phyloP scores from a whole-genome alignment of 345 rosid genomes.

The Capsella bursapastoris region DNA sequence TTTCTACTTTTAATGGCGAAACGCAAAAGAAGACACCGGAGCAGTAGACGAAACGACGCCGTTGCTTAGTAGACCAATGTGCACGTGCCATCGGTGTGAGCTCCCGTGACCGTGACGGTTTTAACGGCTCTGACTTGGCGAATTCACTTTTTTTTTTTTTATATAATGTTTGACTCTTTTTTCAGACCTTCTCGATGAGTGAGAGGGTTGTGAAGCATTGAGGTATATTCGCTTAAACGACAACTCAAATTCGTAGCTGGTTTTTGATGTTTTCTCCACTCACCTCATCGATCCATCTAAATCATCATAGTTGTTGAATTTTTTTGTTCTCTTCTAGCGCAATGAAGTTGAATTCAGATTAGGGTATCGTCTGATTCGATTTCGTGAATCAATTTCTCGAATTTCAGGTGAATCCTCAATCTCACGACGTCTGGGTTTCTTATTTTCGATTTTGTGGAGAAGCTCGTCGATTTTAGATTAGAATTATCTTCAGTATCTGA shows the following conservation, averaged over 20 bases:
- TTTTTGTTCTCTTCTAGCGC: slow-evolving; percentile 1
- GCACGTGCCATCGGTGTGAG: slow-evolving; percentile 29
- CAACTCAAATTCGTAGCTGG: slow-evolving; percentile 37
- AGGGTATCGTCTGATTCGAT: slow-evolving; percentile 13
- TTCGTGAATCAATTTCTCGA: neutral
- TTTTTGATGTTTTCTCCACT: slow-evolving; percentile 32
- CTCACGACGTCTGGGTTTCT: slow-evolving; percentile 13
- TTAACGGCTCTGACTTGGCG: slow-evolving; percentile 20
- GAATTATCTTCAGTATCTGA: neutral
- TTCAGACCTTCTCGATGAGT: neutral
- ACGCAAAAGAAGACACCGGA: slow-evolving; percentile 12
- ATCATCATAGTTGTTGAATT: slow-evolving; percentile 22
- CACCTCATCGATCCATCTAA: slow-evolving; percentile 48
- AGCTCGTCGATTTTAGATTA: slow-evolving; percentile 15
- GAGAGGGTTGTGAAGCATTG: neutral
- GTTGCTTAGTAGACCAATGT: neutral
- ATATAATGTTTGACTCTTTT: too few relatives aligned
- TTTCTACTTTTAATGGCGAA: slow-evolving; percentile 22
- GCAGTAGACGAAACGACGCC: neutral
- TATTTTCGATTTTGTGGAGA: neutral
- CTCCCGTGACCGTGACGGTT: slow-evolving; percentile 29
- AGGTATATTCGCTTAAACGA: slow-evolving; percentile 39
- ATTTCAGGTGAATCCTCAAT: slow-evolving; percentile 18
- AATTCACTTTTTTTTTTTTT: neutral
- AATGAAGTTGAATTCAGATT: slow-evolving; percentile 15